Percentiles rank a stretch among this genome's conserved stretches.
Conservation (phyloP, 495 filamentous ascomycete genomes). For the Pyrenopolyporus hunteri region DNA sequence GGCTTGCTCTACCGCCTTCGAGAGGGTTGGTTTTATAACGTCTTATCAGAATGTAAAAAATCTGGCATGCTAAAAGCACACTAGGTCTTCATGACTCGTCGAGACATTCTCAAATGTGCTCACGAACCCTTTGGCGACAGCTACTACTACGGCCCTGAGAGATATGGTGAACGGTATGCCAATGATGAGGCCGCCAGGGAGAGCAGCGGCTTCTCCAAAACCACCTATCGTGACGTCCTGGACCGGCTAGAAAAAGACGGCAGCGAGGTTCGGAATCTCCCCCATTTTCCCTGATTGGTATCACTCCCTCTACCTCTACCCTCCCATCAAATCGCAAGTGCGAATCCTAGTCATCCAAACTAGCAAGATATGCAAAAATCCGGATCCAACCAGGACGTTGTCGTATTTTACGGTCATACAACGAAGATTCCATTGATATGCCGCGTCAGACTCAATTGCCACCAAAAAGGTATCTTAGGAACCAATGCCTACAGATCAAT, state of each 20-base stretch:
- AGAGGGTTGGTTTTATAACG: constrained; percentile 66
- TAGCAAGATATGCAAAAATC: neutral
- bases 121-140: constrained; percentile 98
- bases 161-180: constrained; percentile 76
- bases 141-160: constrained; percentile 93
- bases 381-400: neutral
- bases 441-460: too few relatives aligned
- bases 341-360: neutral
- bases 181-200: constrained; percentile 70
- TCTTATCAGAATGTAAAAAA: neutral
- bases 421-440: too few relatives aligned
- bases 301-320: neutral
- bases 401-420: neutral
- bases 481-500: too few relatives aligned
- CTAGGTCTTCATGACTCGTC: constrained; percentile 94
- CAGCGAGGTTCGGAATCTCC: constrained; percentile 54
- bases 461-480: too few relatives aligned
- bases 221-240: constrained; percentile 78
- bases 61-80: constrained; percentile 5
- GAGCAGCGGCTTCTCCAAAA: constrained; percentile 75
- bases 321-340: constrained; percentile 21
- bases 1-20: constrained; percentile 94
- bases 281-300: constrained; percentile 10
- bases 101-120: constrained; percentile 76
- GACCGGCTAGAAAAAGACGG: constrained; percentile 70